Percentiles rank a stretch among this genome's conserved stretches.
Evolutionary conservation across 257 asterid genomes (phyloP).

Genomic region (Capsicum baccatum): DNA sequence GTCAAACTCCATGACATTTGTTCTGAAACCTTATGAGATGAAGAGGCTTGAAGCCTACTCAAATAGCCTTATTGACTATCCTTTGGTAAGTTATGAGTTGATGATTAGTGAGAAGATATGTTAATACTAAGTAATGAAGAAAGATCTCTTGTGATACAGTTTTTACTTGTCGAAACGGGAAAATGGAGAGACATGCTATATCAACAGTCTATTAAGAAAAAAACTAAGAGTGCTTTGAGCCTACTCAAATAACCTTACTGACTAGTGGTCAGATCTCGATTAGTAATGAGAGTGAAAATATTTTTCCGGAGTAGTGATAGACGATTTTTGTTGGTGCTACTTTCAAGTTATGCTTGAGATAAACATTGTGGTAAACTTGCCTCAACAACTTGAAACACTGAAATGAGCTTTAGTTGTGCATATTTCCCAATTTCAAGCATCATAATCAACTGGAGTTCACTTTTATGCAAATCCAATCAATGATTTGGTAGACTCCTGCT

Average conservation of each 20-base stretch:
- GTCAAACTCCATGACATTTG: conserved; percentile 52
- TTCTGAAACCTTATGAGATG: conserved; percentile 62
- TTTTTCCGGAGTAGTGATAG: background rate
- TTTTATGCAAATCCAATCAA: background rate
- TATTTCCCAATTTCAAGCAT: conserved; percentile 15
- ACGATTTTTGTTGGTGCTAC: background rate
- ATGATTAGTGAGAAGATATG: background rate
- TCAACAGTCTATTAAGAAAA: background rate
- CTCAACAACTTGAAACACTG: conserved; percentile 4
- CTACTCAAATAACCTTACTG: conserved; percentile 14
- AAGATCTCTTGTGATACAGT: background rate
- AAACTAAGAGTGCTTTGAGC: conserved; percentile 15
- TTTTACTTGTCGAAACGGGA: background rate
- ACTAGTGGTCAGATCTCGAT: conserved; percentile 12
- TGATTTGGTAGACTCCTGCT: background rate
- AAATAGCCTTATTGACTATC: conserved; percentile 66
- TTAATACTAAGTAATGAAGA: background rate
- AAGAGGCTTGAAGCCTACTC: conserved; percentile 76
- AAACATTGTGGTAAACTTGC: conserved; percentile 18
- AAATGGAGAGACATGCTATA: background rate
- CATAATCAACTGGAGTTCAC: conserved; percentile 16
- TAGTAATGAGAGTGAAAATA: conserved; percentile 3
- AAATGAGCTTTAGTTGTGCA: background rate
- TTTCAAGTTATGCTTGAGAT: background rate
- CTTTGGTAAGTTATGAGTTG: conserved; percentile 53